Evolutionary conservation across 1,284 basidiomycete genomes (phyloP).

Genomic region (Afroboletus lepidellus): DNA sequence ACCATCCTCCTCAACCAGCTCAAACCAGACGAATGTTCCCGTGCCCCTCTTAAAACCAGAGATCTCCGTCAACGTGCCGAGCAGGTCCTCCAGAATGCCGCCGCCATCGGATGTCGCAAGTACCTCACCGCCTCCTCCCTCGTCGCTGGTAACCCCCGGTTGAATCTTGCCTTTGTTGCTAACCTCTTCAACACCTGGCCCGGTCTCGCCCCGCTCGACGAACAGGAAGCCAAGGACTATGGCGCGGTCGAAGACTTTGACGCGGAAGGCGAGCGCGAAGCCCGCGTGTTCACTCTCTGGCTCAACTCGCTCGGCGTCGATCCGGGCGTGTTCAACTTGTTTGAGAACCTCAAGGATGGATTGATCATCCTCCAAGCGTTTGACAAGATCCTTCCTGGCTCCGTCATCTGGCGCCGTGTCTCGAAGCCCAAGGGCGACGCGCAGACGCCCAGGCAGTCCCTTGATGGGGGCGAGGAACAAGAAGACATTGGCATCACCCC

Average conservation of each 20-base stretch:
- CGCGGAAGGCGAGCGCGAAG: slow-evolving; percentile 97
- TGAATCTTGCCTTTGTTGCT: slow-evolving; percentile 98
- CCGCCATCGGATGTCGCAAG: slow-evolving; percentile 91
- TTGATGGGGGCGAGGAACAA: slow-evolving; percentile 59
- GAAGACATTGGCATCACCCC: slow-evolving; percentile 77
- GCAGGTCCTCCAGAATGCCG: slow-evolving; percentile 92
- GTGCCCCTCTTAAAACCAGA: slow-evolving; percentile 83
- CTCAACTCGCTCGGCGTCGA: slow-evolving; percentile 96
- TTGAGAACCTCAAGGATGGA: slow-evolving; percentile 94
- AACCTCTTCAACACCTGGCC: slow-evolving; percentile 99
- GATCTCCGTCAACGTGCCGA: slow-evolving; percentile 87
- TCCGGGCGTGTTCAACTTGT: slow-evolving; percentile 93
- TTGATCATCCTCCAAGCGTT: slow-evolving; percentile 92
- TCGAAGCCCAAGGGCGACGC: slow-evolving; percentile 84
- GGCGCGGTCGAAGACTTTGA: slow-evolving; percentile 96
- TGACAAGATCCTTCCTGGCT: slow-evolving; percentile 92
- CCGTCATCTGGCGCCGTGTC: slow-evolving; percentile 91
- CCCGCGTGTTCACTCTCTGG: slow-evolving; percentile 97
- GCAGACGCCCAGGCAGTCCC: slow-evolving; percentile 37
- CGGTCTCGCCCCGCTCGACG: slow-evolving; percentile 88
- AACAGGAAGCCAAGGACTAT: slow-evolving; percentile 82
- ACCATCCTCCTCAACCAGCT: slow-evolving; percentile 94
- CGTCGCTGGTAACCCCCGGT: slow-evolving; percentile 93
- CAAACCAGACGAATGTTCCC: slow-evolving; percentile 91
- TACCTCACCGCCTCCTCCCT: slow-evolving; percentile 93